These are phyloP conservation scores for Solanum chiquidenum DNA, from an alignment of 257 asterid species.

Conservation along the genomic window DNA sequence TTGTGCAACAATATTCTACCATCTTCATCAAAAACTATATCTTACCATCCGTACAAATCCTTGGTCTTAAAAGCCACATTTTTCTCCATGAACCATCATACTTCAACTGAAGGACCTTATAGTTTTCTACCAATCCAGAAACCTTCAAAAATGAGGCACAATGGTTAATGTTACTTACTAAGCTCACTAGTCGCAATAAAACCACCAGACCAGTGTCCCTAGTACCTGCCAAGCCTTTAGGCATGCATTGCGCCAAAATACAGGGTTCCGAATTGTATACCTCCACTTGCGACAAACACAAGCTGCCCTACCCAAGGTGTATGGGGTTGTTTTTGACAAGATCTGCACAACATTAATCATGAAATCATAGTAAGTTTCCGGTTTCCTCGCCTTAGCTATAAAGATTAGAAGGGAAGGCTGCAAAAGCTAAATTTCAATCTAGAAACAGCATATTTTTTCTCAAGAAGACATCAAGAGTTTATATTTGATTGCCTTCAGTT, in stretches of 20 bases:
- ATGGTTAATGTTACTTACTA: background rate
- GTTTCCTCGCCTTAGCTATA: background rate
- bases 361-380: background rate
- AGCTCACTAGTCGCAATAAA: background rate
- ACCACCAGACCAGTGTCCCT: background rate
- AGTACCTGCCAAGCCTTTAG: constrained; percentile 89
- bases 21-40: constrained; percentile 21
- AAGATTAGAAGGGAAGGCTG: background rate
- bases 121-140: constrained; percentile 61
- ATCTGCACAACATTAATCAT: constrained; percentile 35
- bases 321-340: constrained; percentile 65
- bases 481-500: background rate
- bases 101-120: constrained; percentile 46
- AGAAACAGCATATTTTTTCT: background rate
- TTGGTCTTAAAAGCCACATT: constrained; percentile 96
- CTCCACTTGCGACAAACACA: constrained; percentile 98
- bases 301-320: constrained; percentile 76
- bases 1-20: constrained; percentile 28
- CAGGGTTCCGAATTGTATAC: constrained; percentile 83
- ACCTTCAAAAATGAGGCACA: constrained; percentile 23
- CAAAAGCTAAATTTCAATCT: background rate
- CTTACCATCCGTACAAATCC: constrained; percentile 91
- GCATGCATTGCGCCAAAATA: constrained; percentile 92
- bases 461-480: background rate
- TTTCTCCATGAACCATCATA: constrained; percentile 94